Evolutionary conservation across 179 eudicot species (phyloP), one percentile per base, ranked within the genome.

Genomic region (Patellifolia procumbens): DNA sequence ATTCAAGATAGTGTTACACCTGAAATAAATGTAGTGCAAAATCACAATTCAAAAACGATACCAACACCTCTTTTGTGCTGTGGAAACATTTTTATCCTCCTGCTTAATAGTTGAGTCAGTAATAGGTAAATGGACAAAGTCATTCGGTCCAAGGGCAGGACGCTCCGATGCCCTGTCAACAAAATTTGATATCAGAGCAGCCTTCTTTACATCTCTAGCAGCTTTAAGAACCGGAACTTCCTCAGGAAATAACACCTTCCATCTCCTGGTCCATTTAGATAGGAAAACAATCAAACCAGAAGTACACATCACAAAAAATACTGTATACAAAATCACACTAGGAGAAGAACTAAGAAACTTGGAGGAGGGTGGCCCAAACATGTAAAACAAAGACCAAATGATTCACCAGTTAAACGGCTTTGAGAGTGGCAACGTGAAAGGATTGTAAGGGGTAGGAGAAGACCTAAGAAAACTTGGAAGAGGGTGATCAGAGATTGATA

Each of bases 81-180:
- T 53, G 34, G 82, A 19, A 66, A 39, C 62, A 70, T 76, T 77
- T 34, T 52, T 74, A 59, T 78, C 76, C 74, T 79, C 80, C 69
- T 74, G 74, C 79, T 80, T 84, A 78, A 78, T 61, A 68, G 42
- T 17, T 64, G 82, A 75, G 78, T 80, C 76, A 16, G 49, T 71
- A 74, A 76, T 66, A 28, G 82, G 82, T 43, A 80, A 63, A 42
- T 87, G 81, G 53, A 83, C 32, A 53, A 92, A 90, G 83, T 92
- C 98, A 76, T 81, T 70, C 12, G 91, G 85, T 67, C 88, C 89
- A 70, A 94, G 86, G 63, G 92, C 82, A 78, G 98, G 97, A 74
- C 97, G 86, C 66, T 90, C 89, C 0, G 88, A 81, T 84, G 90
- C 97, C 76, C 98, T 85, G 75, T 92, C 98, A 46, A 94, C 98